Conservation (phyloP, 2,329 filamentous ascomycete genomes). For the Sclerotinia minor region DNA sequence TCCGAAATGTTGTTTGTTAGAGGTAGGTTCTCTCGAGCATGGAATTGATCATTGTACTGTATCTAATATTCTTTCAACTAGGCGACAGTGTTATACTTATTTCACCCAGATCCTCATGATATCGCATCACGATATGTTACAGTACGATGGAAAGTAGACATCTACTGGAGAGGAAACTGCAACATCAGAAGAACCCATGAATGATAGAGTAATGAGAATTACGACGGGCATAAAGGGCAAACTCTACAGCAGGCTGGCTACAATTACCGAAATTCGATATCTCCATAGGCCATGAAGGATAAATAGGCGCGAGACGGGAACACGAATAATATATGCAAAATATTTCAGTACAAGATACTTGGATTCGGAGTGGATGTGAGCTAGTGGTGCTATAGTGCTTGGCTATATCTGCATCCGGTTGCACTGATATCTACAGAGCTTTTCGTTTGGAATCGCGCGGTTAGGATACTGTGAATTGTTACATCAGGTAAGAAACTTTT, state of each 20-base stretch:
- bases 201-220: background rate
- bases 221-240: background rate
- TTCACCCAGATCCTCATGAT: slow-evolving; percentile 50
- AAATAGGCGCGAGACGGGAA: slow-evolving; percentile 5
- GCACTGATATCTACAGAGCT: background rate
- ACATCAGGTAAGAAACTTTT: background rate
- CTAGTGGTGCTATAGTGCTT: background rate
- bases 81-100: slow-evolving; percentile 74
- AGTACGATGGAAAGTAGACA: background rate
- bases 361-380: background rate
- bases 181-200: background rate
- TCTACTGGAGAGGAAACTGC: background rate
- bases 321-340: slow-evolving; percentile 10
- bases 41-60: background rate
- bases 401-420: too few relatives aligned
- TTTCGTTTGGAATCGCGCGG: background rate
- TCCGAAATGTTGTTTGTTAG: slow-evolving; percentile 98
- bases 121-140: background rate
- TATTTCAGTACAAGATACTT: background rate
- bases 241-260: background rate
- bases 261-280: background rate
- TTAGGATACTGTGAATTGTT: background rate
- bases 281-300: background rate
- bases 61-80: slow-evolving; percentile 42
- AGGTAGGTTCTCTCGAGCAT: slow-evolving; percentile 58